Base-by-base conservation (phyloP, 768 basidiomycete genomes). In the Phaffia tasmanica region DNA sequence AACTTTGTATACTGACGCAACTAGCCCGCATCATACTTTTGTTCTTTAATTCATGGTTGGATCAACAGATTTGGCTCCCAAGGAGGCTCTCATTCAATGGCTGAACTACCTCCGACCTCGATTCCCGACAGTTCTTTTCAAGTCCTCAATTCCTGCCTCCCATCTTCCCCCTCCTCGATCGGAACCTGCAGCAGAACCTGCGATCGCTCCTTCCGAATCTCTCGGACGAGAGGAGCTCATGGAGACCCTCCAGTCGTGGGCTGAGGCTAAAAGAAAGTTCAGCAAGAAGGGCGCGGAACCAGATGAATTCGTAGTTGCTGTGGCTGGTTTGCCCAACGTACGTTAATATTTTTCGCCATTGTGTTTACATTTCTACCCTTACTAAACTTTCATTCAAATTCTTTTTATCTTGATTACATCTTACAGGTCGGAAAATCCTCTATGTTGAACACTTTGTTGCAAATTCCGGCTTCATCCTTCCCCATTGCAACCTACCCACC, bases 301-400 rank as follows among this genome's bases (percentile, higher is more conserved):
- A 11, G 78, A 79, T 62, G 81, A 82, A 0, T 77, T 92, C 15
- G 78, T 80, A 29, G 83, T 90, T 60, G 88, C 88, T 46, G 82
- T 94, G 23, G 84, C 88, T 67, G 92, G 92, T n/a, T 76, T 87
- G 29, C 82, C 87, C 0, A 91, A 90, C 72, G 90, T 89, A 72
- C 69, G 86, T 76, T 47, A 46, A 29, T 42, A 4, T 42, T 42
- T 42, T 42, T 11, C 35, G 35, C 4, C n/a, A 14, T 8, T 29
- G 35, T 11, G 35, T 42, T 42, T 4, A 5, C 35, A 11, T 42
- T 42, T 42, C 6, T 11, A 11, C 11, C 35, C 11, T 11, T 42
- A 42, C 11, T 4, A 11, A 42, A 5, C 11, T 11, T 11, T 42
- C 6, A 42, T 42, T n/a, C n/a, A 42, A 4, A 18, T 35, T 53